Base-by-base conservation (phyloP, 371 early-diverging fungal species). In the Actinomucor elegans region DNA sequence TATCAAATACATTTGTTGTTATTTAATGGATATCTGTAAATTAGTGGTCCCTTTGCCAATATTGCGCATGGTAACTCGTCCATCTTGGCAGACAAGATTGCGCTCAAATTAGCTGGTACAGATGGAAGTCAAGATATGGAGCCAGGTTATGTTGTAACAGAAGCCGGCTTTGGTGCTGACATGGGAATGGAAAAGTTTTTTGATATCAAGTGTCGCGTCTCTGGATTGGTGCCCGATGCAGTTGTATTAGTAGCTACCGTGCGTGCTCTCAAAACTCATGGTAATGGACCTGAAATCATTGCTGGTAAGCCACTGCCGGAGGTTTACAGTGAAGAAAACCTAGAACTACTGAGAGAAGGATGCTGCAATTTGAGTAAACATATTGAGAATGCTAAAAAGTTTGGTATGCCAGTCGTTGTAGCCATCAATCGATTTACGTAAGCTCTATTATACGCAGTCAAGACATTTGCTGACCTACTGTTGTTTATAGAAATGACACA, bases 101-200 rank as follows among this genome's bases (percentile, higher is more conserved):
- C 97, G 5, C 85, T 97, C 44, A 94, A 94, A 64, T 69, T 96
- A 28, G 92, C 90, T 15, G 94, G 96, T 32, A 80, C 79, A 1
- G 85, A 85, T 15, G 67, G 64, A n/a, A 26, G 31, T n/a, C 20
- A 37, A 10, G 69, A 69, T 11, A 77, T 76, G 33, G 81, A 85
- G 50, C 78, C 87, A 27, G 98, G 98, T 7, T 96, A 89, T 55
- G 96, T 96, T 14, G 88, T 96, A 29, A 97, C 98, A 26, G 98
- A 97, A 74, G 95, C 96, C 20, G 98, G 98, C 3, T 97, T 97
- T 63, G 98, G 98, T 37, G 94, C 96, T n/a, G 98, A 97, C 71
- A 97, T 97, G 73, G 98, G 98, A 40, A 94, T 96, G 93, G 97
- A 96, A 52, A 97, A 96, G 72, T 96, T 97, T 84, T 94, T 96